Percentiles rank a stretch among this genome's conserved stretches.
Conservation (phyloP, 225 moss, liverwort and hornwort genomes). For the Physcomitrellopsis africana region DNA sequence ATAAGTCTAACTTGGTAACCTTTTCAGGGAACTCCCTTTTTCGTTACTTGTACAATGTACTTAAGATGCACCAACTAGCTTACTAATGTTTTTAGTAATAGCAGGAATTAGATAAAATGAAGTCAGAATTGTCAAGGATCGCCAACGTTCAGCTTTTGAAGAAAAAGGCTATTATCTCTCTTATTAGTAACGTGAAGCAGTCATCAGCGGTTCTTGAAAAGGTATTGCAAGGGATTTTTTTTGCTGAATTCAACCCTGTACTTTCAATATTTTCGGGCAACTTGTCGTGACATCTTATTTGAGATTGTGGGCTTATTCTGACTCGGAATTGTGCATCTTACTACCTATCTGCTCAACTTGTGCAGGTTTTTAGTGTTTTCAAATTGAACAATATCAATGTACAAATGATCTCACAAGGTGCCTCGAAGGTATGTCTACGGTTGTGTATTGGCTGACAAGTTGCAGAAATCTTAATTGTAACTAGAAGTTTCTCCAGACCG, state of each 20-base stretch:
- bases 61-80: background rate
- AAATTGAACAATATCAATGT: constrained; percentile 54
- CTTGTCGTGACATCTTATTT: background rate
- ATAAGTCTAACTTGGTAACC: background rate
- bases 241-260: background rate
- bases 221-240: constrained; percentile 17
- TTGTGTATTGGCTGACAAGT: background rate
- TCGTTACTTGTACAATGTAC: background rate
- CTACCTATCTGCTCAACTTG: background rate
- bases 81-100: constrained; percentile 24
- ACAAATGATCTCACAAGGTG: constrained; percentile 85
- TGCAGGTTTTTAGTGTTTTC: constrained; percentile 62
- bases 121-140: constrained; percentile 57
- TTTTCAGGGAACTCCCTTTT: background rate
- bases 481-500: background rate
- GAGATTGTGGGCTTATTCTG: background rate
- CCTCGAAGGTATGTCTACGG: constrained; percentile 55
- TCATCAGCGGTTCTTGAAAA: constrained; percentile 68
- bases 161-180: constrained; percentile 62
- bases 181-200: constrained; percentile 70
- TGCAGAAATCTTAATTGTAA: background rate
- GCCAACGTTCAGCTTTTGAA: constrained; percentile 60
- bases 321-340: background rate
- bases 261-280: background rate
- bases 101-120: constrained; percentile 62